A percentile compares a stretch with the other conserved stretches of the same genome.
These are phyloP conservation scores for Podospora pseudoanserina DNA, from an alignment of 495 filamentous ascomycete species.

Conservation along the genomic window DNA sequence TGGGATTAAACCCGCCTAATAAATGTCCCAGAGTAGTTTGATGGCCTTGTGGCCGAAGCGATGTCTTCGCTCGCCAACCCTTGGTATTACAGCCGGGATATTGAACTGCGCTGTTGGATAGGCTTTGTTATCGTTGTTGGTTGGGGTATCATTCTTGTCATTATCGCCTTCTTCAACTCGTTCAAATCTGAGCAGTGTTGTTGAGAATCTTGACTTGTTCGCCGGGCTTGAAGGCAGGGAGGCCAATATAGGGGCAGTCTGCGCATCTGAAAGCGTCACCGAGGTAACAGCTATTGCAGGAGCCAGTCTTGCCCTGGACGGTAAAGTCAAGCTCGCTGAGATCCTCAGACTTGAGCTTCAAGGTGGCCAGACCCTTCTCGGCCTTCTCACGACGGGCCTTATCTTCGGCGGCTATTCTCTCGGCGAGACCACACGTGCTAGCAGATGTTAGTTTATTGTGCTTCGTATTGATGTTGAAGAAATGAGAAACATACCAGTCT, in stretches of 20 bases:
- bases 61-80: neutral
- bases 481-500: conserved; percentile 56
- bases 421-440: conserved; percentile 77
- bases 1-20: neutral
- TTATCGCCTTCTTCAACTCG: neutral
- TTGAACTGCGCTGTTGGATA: neutral
- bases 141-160: conserved; percentile 3
- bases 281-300: conserved; percentile 86
- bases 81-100: neutral
- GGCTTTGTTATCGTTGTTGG: neutral
- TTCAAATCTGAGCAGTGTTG: conserved; percentile 78
- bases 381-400: conserved; percentile 58
- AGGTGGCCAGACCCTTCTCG: conserved; percentile 45
- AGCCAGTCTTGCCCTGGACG: conserved; percentile 89
- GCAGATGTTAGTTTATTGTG: neutral
- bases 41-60: conserved; percentile 1
- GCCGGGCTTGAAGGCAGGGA: conserved; percentile 93
- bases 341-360: conserved; percentile 77
- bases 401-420: conserved; percentile 77
- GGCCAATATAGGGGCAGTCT: conserved; percentile 84
- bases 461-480: neutral
- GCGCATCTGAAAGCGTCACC: conserved; percentile 82
- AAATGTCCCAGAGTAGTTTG: neutral
- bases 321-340: conserved; percentile 91
- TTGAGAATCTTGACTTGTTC: conserved; percentile 87